A percentile compares a stretch with the other conserved stretches of the same genome.
phyloP scores from a whole-genome alignment of 1,284 basidiomycete species.

The Mycena sp. region DNA sequence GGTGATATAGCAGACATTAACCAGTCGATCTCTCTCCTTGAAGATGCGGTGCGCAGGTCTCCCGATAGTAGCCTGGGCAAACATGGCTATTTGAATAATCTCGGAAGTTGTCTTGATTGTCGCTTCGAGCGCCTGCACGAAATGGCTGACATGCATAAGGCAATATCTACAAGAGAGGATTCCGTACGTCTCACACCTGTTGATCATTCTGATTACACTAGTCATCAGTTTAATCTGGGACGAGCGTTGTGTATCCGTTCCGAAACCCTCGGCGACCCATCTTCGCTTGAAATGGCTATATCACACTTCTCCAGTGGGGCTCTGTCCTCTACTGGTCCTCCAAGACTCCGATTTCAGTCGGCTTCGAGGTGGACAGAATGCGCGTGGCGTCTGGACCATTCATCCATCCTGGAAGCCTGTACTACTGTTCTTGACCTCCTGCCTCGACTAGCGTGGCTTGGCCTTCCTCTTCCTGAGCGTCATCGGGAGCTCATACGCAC shows the following conservation, averaged over 20 bases:
- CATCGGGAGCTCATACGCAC: background rate
- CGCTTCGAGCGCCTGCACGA: constrained; percentile 20
- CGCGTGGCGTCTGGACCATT: background rate
- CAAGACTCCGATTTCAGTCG: background rate
- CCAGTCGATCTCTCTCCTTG: background rate
- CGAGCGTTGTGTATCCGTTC: background rate
- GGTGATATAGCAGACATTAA: background rate
- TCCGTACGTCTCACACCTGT: constrained; percentile 11
- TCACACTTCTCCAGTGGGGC: background rate
- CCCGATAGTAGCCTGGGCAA: constrained; percentile 14
- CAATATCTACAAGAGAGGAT: constrained; percentile 4
- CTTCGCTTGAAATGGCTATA: background rate
- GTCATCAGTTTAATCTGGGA: constrained; percentile 20
- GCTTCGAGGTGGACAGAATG: background rate
- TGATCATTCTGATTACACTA: background rate
- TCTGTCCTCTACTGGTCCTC: background rate
- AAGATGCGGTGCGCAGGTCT: constrained; percentile 7
- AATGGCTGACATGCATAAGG: constrained; percentile 21
- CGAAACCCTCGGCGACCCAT: background rate
- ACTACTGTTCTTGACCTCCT: constrained; percentile 6
- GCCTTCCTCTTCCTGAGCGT: background rate
- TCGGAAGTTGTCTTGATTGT: constrained; percentile 4
- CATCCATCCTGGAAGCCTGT: background rate
- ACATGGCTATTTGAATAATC: constrained; percentile 15
- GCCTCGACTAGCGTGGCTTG: constrained; percentile 14